Evolutionary conservation across 306 rosid genomes (phyloP).

Genomic region (Quercus alba): DNA sequence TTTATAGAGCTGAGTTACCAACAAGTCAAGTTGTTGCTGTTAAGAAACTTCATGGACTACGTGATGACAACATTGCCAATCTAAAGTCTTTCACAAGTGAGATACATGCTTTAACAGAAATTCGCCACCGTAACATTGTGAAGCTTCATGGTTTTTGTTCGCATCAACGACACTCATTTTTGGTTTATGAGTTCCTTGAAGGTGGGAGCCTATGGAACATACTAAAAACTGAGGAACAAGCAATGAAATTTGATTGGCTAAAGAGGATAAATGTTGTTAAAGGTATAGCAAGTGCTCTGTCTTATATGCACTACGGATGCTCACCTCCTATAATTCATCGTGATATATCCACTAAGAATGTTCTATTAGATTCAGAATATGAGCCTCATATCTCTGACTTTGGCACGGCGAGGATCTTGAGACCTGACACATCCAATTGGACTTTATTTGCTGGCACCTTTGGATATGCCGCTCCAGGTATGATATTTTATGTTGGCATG

Average conservation of each 20-base stretch:
- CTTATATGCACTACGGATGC: slow-evolving; percentile 31
- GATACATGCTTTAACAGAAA: slow-evolving; percentile 18
- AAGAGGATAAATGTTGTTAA: slow-evolving; percentile 24
- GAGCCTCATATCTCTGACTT: slow-evolving; percentile 30
- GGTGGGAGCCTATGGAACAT: slow-evolving; percentile 16
- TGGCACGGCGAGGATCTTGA: slow-evolving; percentile 26
- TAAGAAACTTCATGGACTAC: slow-evolving; percentile 16
- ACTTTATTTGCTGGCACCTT: slow-evolving; percentile 26
- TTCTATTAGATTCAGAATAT: slow-evolving; percentile 17
- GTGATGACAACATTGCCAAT: slow-evolving; percentile 15
- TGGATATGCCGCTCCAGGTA: slow-evolving; percentile 37
- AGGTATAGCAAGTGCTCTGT: slow-evolving; percentile 29
- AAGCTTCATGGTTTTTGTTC: slow-evolving; percentile 28
- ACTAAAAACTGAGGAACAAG: slow-evolving; percentile 19
- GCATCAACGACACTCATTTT: slow-evolving; percentile 8
- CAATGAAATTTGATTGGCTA: slow-evolving; percentile 21
- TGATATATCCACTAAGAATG: slow-evolving; percentile 29
- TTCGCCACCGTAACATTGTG: slow-evolving; percentile 26
- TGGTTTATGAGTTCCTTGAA: slow-evolving; percentile 22
- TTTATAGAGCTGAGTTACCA: slow-evolving; percentile 33
- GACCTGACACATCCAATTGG: slow-evolving; percentile 20
- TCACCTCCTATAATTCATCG: slow-evolving; percentile 24
- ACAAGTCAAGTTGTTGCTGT: slow-evolving; percentile 23
- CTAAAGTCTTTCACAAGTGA: slow-evolving; percentile 20
- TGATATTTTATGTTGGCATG: background rate